These are phyloP conservation scores for Chalara sp. DNA, from an alignment of 2,329 filamentous ascomycete genomes.

Conservation along the genomic window DNA sequence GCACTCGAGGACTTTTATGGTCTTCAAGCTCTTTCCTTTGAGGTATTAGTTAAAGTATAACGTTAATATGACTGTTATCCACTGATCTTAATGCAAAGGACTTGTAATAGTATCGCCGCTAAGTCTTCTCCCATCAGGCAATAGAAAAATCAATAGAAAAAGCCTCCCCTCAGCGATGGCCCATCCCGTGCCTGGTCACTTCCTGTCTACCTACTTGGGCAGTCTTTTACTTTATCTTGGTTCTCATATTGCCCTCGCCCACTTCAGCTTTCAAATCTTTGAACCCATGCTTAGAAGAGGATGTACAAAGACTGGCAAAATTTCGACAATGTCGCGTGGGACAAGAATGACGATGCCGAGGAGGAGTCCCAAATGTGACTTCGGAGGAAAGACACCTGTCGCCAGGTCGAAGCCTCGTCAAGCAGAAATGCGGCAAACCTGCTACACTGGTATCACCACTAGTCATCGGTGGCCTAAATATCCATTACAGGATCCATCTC, in stretches of 20 bases:
- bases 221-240: neutral
- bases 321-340: constrained; percentile 4
- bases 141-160: no score
- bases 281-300: constrained; percentile 1
- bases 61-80: no score
- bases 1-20: no score
- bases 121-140: neutral
- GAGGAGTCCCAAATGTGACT: constrained; percentile 1
- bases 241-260: neutral
- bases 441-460: constrained; percentile 3
- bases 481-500: constrained; percentile 4
- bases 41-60: no score
- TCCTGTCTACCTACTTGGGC: neutral
- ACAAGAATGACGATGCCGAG: constrained; percentile 4
- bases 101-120: neutral
- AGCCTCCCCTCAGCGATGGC: neutral
- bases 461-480: constrained; percentile 4
- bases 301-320: constrained; percentile 7
- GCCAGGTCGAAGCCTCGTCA: neutral
- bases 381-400: constrained; percentile 1
- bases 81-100: no score
- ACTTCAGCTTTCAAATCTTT: neutral
- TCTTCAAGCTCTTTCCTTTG: no score
- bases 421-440: constrained; percentile 1
- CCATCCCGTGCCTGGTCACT: neutral